Evolutionary conservation across 495 filamentous ascomycete species (phyloP).

Genomic region (Collariella sp.): DNA sequence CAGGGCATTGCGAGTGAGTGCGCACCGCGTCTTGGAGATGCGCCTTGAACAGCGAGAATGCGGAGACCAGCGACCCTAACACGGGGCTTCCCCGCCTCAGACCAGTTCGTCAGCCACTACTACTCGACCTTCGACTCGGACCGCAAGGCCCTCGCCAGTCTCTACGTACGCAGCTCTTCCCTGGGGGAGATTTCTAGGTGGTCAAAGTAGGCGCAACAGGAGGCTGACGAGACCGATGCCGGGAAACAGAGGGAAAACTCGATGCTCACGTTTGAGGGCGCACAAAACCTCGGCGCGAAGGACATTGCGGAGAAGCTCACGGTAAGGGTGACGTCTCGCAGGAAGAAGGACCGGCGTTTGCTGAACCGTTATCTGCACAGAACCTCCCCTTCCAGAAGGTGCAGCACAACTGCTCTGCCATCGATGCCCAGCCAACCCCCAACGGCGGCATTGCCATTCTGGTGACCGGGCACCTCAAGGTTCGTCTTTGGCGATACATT

Average conservation of each 20-base stretch:
- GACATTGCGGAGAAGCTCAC: slow-evolving; percentile 68
- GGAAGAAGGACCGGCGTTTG: background rate
- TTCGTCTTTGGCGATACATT: slow-evolving; percentile 43
- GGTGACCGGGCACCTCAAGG: slow-evolving; percentile 74
- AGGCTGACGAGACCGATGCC: background rate
- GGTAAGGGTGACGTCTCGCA: slow-evolving; percentile 35
- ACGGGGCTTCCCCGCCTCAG: slow-evolving; percentile 35
- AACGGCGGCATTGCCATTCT: slow-evolving; percentile 65
- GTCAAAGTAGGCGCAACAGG: background rate
- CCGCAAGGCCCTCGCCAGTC: slow-evolving; percentile 49
- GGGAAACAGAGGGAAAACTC: slow-evolving; percentile 62
- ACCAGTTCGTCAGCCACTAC: slow-evolving; percentile 79
- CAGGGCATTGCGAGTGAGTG: slow-evolving; percentile 25
- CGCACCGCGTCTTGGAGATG: background rate
- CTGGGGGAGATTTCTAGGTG: background rate
- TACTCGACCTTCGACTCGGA: slow-evolving; percentile 73
- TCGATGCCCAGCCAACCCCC: slow-evolving; percentile 68
- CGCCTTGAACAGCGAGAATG: background rate
- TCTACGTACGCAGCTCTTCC: slow-evolving; percentile 60
- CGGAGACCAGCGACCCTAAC: slow-evolving; percentile 10
- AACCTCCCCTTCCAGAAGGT: slow-evolving; percentile 72
- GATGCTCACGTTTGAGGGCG: slow-evolving; percentile 86
- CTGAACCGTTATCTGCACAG: slow-evolving; percentile 34
- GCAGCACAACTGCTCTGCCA: slow-evolving; percentile 54
- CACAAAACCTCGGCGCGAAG: slow-evolving; percentile 46